phyloP scores from a whole-genome alignment of 1,139 yeast genomes.

The Groenewaldozyma sp. region DNA sequence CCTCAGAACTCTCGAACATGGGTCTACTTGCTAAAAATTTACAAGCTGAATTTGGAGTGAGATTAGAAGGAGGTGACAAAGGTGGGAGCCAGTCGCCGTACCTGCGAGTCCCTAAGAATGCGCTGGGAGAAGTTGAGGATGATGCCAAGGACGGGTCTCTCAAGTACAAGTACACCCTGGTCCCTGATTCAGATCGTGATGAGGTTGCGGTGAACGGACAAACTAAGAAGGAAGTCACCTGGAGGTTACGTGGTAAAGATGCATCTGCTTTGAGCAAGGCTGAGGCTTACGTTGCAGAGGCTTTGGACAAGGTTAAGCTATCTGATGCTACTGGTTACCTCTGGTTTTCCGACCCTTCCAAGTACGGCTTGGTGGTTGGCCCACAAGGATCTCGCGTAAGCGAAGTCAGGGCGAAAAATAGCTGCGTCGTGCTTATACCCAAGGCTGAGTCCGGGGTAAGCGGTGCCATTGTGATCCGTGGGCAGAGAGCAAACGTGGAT shows the following conservation, averaged over 20 bases:
- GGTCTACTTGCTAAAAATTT: constrained; percentile 57
- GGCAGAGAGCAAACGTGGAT: constrained; percentile 37
- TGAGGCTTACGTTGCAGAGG: constrained; percentile 25
- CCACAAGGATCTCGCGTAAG: constrained; percentile 65
- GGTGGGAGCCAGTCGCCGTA: too few relatives aligned
- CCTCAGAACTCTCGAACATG: constrained; percentile 56
- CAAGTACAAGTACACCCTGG: constrained; percentile 24
- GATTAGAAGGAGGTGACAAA: constrained; percentile 48
- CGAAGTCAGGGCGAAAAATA: constrained; percentile 50
- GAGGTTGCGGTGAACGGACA: constrained; percentile 30
- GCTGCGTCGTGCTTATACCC: constrained; percentile 57
- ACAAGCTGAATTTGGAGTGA: constrained; percentile 46
- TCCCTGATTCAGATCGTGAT: constrained; percentile 15
- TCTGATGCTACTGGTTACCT: constrained; percentile 40
- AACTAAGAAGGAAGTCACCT: constrained; percentile 30
- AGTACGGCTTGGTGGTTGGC: constrained; percentile 59
- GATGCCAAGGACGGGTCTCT: constrained; percentile 15
- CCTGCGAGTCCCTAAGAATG: constrained; percentile 4
- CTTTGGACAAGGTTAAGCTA: constrained; percentile 28
- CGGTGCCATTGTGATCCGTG: constrained; percentile 25
- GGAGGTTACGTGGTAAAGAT: constrained; percentile 33
- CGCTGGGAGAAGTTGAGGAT: constrained; percentile 12
- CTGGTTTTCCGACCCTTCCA: constrained; percentile 39
- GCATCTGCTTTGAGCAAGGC: constrained; percentile 31
- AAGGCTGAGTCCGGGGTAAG: constrained; percentile 42